These are phyloP conservation scores for Aspergillus jensenii DNA, from an alignment of 2,329 filamentous ascomycete genomes.

Conservation along the genomic window DNA sequence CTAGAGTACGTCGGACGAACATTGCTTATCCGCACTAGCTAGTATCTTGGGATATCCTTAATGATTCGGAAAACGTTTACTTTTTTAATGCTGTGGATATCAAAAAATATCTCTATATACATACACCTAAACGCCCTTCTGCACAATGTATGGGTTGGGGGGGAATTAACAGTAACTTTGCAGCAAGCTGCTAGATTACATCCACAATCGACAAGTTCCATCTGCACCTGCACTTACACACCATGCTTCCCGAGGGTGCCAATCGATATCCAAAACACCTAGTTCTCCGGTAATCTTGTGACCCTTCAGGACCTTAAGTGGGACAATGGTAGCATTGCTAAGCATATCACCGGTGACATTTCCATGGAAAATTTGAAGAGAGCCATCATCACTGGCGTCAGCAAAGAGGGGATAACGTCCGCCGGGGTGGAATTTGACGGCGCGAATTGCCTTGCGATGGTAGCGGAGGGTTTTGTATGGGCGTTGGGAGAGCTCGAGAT, in stretches of 20 bases:
- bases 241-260: constrained; percentile 95
- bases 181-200: constrained; percentile 43
- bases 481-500: constrained; percentile 83
- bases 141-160: constrained; percentile 17
- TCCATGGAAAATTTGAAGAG: constrained; percentile 92
- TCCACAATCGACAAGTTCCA: constrained; percentile 89
- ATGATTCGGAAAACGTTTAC: neutral
- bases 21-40: neutral
- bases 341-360: constrained; percentile 93
- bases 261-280: constrained; percentile 90
- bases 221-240: constrained; percentile 91
- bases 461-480: constrained; percentile 98
- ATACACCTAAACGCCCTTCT: constrained; percentile 28
- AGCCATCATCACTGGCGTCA: constrained; percentile 92
- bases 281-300: constrained; percentile 84
- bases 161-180: constrained; percentile 24
- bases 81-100: constrained; percentile 32
- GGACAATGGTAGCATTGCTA: constrained; percentile 95
- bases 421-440: constrained; percentile 81
- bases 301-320: constrained; percentile 87
- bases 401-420: constrained; percentile 81
- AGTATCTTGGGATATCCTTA: neutral
- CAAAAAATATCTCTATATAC: constrained; percentile 24
- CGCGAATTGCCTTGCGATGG: constrained; percentile 86
- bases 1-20: neutral